phyloP scores from a whole-genome alignment of 2,329 filamentous ascomycete species.

The Orbilia ellipsospora region DNA sequence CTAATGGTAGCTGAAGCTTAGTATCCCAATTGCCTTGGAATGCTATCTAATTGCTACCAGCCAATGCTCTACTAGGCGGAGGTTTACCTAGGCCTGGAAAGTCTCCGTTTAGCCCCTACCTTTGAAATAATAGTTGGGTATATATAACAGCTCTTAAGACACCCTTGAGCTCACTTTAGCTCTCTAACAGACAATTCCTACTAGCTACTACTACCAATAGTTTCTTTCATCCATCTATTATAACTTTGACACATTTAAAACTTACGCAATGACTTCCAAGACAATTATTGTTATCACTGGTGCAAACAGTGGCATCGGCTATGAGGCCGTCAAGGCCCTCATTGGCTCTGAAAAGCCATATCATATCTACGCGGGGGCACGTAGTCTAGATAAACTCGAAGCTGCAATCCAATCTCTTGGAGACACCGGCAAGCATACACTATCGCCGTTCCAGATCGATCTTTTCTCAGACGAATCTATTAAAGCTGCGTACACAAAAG shows the following conservation, averaged over 20 bases:
- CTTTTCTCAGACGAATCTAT: slow-evolving; percentile 61
- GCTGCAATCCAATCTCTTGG: slow-evolving; percentile 64
- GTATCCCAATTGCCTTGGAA: too few species aligned
- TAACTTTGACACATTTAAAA: background rate
- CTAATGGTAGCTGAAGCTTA: too few species aligned
- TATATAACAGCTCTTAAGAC: too few species aligned
- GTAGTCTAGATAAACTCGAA: slow-evolving; percentile 67
- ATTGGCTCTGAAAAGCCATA: slow-evolving; percentile 66
- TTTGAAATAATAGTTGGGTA: too few species aligned
- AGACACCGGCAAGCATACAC: slow-evolving; percentile 41
- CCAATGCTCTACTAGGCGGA: too few species aligned
- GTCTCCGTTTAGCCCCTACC: too few species aligned
- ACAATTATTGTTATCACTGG: slow-evolving; percentile 70
- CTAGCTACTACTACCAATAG: background rate
- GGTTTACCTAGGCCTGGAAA: too few species aligned
- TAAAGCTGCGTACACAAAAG: slow-evolving; percentile 58
- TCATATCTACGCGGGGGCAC: slow-evolving; percentile 69
- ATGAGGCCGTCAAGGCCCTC: slow-evolving; percentile 69
- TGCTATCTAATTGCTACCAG: too few species aligned
- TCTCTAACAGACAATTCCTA: too few species aligned
- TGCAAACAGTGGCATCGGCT: slow-evolving; percentile 72
- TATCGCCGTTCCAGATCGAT: slow-evolving; percentile 58
- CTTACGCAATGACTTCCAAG: slow-evolving; percentile 32
- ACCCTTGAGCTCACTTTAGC: too few species aligned
- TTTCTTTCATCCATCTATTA: background rate